Evolutionary conservation across 1,284 basidiomycete species (phyloP), one percentile per base, ranked within the genome.

Genomic region (Moniliophthora roreri): DNA sequence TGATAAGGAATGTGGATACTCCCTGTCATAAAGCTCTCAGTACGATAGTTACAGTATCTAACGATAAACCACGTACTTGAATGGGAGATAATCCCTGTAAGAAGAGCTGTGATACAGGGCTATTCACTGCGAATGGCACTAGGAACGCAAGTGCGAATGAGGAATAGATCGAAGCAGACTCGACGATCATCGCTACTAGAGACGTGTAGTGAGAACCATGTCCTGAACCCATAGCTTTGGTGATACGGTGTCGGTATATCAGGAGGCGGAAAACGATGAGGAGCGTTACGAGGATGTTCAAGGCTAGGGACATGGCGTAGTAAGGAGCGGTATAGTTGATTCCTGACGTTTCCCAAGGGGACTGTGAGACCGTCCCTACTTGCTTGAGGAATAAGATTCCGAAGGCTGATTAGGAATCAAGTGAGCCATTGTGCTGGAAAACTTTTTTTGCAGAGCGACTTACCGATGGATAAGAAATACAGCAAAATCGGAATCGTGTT

Each of bases 111-210:
- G 60, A 51, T 7, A 60, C 36, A 5, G 58, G 46, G 23, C 52
- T 57, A 39, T 55, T 52, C 1, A 55, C 50, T 16, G 50, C 45
- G 42, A 60, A 65, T 0, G 61, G 52, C n/a, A 64, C 50, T 15
- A 66, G 40, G 18, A 64, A 62, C 15, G 62, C 47, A 1, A 66
- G 40, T 4, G 58, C 55, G 23, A 61, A 62, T 0, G 51, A 28
- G 5, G 63, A 61, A 48, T 63, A 64, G 10, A 65, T 60, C 34
- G 60, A 56, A 11, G 63, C 60, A 2, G 62, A 63, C 45, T 66
- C 64, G 37, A 62, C 50, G 36, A 63, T 42, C 50, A 66, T 64
- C 1, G 61, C 60, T 1, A 57, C 57, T 11, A 66, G 52, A 10
- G 58, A 58, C 6, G 58, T 60, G 37, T 64, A 63, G 20, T 59